Evolutionary conservation across 148 eudicot genomes (phyloP).

Genomic region (Rhododendron molle): DNA sequence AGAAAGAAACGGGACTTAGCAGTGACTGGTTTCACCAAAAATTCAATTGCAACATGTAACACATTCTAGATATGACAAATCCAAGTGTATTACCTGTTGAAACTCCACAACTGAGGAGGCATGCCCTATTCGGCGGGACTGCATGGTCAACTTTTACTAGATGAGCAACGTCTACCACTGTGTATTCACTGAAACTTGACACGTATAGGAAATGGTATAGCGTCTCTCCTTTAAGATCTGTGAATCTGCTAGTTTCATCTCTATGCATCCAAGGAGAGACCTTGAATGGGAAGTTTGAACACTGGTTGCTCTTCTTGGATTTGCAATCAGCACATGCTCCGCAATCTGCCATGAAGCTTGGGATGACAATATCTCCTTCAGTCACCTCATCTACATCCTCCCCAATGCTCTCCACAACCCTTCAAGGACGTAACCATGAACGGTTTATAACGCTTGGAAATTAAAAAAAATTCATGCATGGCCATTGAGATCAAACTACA

Average conservation of each 20-base stretch:
- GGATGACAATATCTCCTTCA: constrained; percentile 75
- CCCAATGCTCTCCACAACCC: constrained; percentile 84
- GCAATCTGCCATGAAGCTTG: constrained; percentile 71
- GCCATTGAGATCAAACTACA: neutral
- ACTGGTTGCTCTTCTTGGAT: constrained; percentile 71
- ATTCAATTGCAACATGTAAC: neutral
- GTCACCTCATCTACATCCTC: constrained; percentile 56
- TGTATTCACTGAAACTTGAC: constrained; percentile 78
- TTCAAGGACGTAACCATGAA: constrained; percentile 14
- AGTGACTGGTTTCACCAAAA: neutral
- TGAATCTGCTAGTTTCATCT: constrained; percentile 72
- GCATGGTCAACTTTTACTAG: constrained; percentile 54
- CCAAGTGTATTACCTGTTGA: constrained; percentile 59
- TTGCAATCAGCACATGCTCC: constrained; percentile 71
- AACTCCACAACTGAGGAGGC: constrained; percentile 88
- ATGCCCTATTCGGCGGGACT: constrained; percentile 76
- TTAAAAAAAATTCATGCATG: neutral
- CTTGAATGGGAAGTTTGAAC: constrained; percentile 55
- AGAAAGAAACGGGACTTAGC: too few species aligned
- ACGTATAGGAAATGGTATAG: constrained; percentile 56
- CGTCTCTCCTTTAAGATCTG: constrained; percentile 61
- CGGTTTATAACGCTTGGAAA: neutral
- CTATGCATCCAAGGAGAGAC: constrained; percentile 66
- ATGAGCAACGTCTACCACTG: constrained; percentile 67
- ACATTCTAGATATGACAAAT: neutral